phyloP scores from a whole-genome alignment of 2,329 filamentous ascomycete species.

The Nannizziopsis arthrosporioides region DNA sequence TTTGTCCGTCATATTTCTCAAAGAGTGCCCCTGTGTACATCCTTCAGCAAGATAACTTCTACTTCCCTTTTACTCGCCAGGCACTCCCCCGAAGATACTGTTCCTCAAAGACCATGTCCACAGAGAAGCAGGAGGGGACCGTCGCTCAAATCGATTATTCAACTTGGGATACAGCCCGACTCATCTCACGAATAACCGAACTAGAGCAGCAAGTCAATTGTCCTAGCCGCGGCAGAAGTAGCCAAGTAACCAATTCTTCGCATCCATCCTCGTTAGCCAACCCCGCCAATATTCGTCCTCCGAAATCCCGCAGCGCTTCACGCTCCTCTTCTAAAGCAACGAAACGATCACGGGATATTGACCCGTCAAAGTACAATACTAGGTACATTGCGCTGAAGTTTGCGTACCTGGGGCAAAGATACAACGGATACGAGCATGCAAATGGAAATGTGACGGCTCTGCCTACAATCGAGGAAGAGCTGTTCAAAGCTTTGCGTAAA shows the following conservation, averaged over 20 bases:
- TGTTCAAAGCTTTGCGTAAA: constrained; percentile 83
- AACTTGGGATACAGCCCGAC: constrained; percentile 55
- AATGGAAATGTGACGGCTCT: constrained; percentile 54
- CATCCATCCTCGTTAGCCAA: constrained; percentile 2
- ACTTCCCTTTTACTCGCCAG: too few relatives aligned
- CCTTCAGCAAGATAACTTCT: not conserved
- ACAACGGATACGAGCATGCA: constrained; percentile 88
- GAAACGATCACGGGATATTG: constrained; percentile 46
- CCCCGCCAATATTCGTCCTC: not conserved
- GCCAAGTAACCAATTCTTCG: constrained; percentile 16
- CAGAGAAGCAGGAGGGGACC: not conserved
- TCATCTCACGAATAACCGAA: constrained; percentile 55
- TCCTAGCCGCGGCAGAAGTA: constrained; percentile 28
- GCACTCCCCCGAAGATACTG: not conserved
- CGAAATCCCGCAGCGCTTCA: constrained; percentile 16
- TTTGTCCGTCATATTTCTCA: constrained; percentile 1
- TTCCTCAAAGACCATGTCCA: constrained; percentile 6
- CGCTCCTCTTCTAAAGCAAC: constrained; percentile 28
- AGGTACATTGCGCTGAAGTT: constrained; percentile 84
- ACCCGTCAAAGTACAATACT: constrained; percentile 69
- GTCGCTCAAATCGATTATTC: constrained; percentile 16
- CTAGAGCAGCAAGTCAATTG: constrained; percentile 55
- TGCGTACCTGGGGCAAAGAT: constrained; percentile 80
- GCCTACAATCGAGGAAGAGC: constrained; percentile 79
- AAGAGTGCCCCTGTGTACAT: not conserved